These are phyloP conservation scores for Candida dajiaensis DNA, from an alignment of 805 yeast genomes.

Conservation along the genomic window DNA sequence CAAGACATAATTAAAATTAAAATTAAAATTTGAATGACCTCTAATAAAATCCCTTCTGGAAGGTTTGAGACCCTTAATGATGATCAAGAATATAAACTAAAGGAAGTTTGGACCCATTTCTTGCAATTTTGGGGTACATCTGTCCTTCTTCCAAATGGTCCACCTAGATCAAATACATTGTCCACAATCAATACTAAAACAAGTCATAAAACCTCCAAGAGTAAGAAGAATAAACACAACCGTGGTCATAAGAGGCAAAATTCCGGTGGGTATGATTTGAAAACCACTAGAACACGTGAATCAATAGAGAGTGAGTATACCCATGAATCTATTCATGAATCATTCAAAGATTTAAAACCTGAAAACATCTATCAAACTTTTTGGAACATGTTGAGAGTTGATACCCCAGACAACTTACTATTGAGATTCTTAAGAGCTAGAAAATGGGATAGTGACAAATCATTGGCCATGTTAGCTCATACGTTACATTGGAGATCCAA, in stretches of 20 bases:
- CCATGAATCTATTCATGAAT: conserved; percentile 37
- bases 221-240: conserved; percentile 23
- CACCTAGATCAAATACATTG: conserved; percentile 8
- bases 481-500: conserved; percentile 72
- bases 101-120: conserved; percentile 66
- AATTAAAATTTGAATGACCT: conserved; percentile 8
- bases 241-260: conserved; percentile 11
- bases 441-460: conserved; percentile 70
- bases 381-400: conserved; percentile 63
- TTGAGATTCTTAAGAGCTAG: conserved; percentile 82
- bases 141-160: conserved; percentile 19
- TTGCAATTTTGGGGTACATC: conserved; percentile 53
- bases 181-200: conserved; percentile 6
- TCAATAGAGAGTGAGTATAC: conserved; percentile 28
- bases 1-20: no score
- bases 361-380: conserved; percentile 44
- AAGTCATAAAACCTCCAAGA: background rate
- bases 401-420: conserved; percentile 72
- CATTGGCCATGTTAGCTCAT: conserved; percentile 64
- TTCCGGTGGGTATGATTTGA: conserved; percentile 13
- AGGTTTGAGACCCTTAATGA: conserved; percentile 39
- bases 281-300: conserved; percentile 24
- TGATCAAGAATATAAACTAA: conserved; percentile 58
- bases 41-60: conserved; percentile 28
- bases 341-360: conserved; percentile 47